Percentiles rank a stretch among this genome's conserved stretches.
Conservation (phyloP, 495 filamentous ascomycete genomes). For the Platismatia glauca region DNA sequence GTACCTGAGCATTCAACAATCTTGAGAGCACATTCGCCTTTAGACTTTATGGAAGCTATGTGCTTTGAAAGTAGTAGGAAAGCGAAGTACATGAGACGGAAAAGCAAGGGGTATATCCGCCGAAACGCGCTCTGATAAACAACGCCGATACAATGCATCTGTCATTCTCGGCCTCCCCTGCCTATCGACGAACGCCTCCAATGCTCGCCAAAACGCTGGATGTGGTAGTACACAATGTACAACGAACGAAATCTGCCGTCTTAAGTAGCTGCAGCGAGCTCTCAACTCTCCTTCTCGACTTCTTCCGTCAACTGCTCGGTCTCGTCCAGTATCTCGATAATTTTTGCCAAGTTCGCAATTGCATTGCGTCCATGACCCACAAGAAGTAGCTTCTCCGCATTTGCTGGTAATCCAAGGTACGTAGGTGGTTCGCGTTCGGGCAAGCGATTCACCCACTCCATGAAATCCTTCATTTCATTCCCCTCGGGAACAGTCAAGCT, state of each 20-base stretch:
- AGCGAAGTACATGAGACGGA: not conserved
- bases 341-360: constrained; percentile 72
- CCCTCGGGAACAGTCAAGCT: constrained; percentile 66
- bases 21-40: not conserved
- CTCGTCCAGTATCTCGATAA: constrained; percentile 83
- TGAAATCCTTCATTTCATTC: constrained; percentile 77
- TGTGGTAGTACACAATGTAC: constrained; percentile 1
- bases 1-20: not conserved
- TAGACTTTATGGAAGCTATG: not conserved
- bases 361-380: constrained; percentile 81
- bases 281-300: constrained; percentile 24
- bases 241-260: constrained; percentile 7
- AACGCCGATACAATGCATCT: constrained; percentile 13
- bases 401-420: constrained; percentile 90
- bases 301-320: constrained; percentile 86
- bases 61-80: not conserved
- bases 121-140: not conserved
- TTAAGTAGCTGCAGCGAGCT: not conserved
- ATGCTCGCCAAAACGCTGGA: constrained; percentile 23
- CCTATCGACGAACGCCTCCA: constrained; percentile 11
- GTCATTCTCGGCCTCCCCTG: constrained; percentile 8
- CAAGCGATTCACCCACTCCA: constrained; percentile 81
- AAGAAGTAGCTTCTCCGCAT: constrained; percentile 91
- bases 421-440: constrained; percentile 95
- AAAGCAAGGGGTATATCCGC: constrained; percentile 14